Percentiles rank a stretch among this genome's conserved stretches.
phyloP scores from a whole-genome alignment of 306 rosid species.

The Senna siamea region DNA sequence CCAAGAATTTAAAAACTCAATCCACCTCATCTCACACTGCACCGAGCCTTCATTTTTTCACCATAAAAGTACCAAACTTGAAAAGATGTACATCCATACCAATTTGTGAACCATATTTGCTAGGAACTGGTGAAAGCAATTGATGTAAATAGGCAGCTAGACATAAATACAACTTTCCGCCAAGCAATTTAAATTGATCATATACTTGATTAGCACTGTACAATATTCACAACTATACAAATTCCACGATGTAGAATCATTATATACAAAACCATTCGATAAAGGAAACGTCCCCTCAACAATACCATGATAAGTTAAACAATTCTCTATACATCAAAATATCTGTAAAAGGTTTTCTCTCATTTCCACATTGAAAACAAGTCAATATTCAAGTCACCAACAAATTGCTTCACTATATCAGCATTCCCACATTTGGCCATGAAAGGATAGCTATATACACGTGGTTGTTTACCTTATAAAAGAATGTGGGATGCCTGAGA shows the following conservation, averaged over 20 bases:
- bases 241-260: constrained; percentile 35
- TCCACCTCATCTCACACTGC: too few relatives aligned
- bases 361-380: neutral
- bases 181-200: neutral
- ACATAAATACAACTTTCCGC: neutral
- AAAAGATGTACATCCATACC: neutral
- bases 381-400: constrained; percentile 22
- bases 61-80: neutral
- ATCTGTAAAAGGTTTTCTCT: constrained; percentile 11
- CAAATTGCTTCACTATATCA: constrained; percentile 23
- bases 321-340: constrained; percentile 24
- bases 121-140: neutral
- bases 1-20: too few relatives aligned
- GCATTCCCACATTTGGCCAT: neutral
- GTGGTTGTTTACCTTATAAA: constrained; percentile 40
- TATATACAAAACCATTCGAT: constrained; percentile 43
- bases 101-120: neutral
- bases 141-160: neutral
- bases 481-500: constrained; percentile 43
- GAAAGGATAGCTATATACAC: constrained; percentile 43
- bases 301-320: constrained; percentile 25
- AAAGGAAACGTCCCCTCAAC: constrained; percentile 16
- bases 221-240: constrained; percentile 29
- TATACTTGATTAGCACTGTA: constrained; percentile 22
- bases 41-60: neutral